Evolutionary conservation across 148 eudicot species (phyloP), one percentile per base, ranked within the genome.

Genomic region (Heliamphora exappendiculata): DNA sequence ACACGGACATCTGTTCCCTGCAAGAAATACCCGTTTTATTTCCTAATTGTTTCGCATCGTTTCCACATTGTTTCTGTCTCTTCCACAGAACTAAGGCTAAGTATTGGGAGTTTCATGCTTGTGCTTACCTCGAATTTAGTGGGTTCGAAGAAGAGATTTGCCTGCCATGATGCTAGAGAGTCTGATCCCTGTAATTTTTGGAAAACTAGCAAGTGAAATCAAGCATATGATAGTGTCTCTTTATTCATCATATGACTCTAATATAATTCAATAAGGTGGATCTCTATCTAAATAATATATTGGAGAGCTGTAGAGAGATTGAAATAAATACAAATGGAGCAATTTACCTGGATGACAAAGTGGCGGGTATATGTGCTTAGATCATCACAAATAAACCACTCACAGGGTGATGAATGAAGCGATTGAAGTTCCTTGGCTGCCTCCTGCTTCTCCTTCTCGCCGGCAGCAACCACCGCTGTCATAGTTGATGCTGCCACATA

Each of bases 381-480:
- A 86, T 93, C 94, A 77, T 93, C 96, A 62, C 98, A 91, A 28
- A 89, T 82, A 70, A 91, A 93, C 98, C 98, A 93, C 58, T 93
- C 96, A 75, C 93, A 89, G 39, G 96, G 96, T 5, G 98, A 89
- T 28, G 93, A 88, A 66, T 91, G 93, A 51, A 87, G 87, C 20
- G 94, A 87, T 68, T 89, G 92, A 51, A 93, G 91, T 62, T 88
- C 92, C 75, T 70, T 80, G 4, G 93, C 92, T 19, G 86, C 95
- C 73, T 82, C 81, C 71, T 89, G 86, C 47, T 87, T 93, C 74
- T 93, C 89, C 67, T 80, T 83, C 84, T 93, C 96, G 26, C 82
- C 85, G 31, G 91, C 98, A 34, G 96, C 96, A 17, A 93, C 93
- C 64, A 93, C 89, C 26, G 90, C 84, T 1, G 96, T 93, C 92